Conservation (phyloP, 73 alveolate species). For the Paramecium biaurelia region DNA sequence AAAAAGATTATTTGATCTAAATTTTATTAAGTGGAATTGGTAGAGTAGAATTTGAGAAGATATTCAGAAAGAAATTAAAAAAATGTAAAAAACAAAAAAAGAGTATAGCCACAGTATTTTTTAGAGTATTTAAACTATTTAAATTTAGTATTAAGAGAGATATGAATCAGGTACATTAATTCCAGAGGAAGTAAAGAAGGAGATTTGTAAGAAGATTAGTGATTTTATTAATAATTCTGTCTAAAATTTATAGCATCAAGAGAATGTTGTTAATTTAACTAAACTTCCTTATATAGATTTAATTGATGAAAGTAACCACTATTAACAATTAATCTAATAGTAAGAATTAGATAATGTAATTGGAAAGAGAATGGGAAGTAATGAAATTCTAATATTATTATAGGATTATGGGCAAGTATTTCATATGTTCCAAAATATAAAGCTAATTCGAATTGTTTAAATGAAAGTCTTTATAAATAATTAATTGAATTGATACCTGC, state of each 20-base stretch:
- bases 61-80: not conserved
- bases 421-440: not conserved
- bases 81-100: not conserved
- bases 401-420: conserved; percentile 44
- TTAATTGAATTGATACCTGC: conserved; percentile 38
- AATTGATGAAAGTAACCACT: not conserved
- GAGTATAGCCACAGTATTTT: conserved; percentile 37
- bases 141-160: not conserved
- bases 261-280: not conserved
- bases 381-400: not conserved
- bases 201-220: not conserved
- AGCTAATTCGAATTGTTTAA: conserved; percentile 24
- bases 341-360: not conserved
- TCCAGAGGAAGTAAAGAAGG: conserved; percentile 8
- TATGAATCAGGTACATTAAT: not conserved
- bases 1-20: conserved; percentile 16
- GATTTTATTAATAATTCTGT: not conserved
- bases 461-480: conserved; percentile 21
- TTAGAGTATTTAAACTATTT: not conserved
- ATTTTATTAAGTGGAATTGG: conserved; percentile 25
- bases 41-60: not conserved
- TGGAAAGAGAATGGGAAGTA: conserved; percentile 47
- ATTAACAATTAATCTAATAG: not conserved
- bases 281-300: conserved; percentile 27
- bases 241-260: not conserved